Evolutionary conservation across 176 grass and related monocot genomes (phyloP), one percentile per base, ranked within the genome.

Genomic region (Eleusine coracana): DNA sequence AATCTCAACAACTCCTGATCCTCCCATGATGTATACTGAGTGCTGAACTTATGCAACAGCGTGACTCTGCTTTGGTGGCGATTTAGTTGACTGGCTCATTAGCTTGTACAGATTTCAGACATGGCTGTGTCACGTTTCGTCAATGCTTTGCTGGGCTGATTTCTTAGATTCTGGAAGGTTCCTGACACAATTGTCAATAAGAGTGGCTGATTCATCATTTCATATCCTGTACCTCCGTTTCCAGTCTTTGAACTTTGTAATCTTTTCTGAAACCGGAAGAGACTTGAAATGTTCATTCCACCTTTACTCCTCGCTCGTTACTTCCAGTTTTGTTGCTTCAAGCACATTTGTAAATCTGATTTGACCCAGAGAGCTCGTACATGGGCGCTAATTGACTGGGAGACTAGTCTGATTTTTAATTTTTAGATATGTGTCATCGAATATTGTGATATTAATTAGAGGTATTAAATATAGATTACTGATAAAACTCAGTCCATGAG

Each of bases 261-360:
- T 3, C 31, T 71, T 20, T 11, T 62, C n/a, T 27, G n/a, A 25
- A 62, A 27, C 42, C 38, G 45, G 9, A 61, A 4, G 5, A 71
- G 15, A 21, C 38, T 20, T 31, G 38, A 16, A 36, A n/a, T 37
- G 38, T 41, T 56, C 23, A 15, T n/a, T 62, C 21, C 58, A 11
- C 58, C 58, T 60, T 60, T 11, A 68, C 5, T 72, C 70, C 17
- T 67, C 18, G 50, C 37, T 23, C 60, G 52, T 12, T 5, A 17
- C 81, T 67, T 65, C n/a, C 5, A 44, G 23, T 76, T 44, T 44
- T 58, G 66, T 16, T 80, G 27, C 25, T 68, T 80, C 21, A 17
- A 34, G 40, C 18, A 64, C 58, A 13, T 74, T 41, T 37, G 27
- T 5, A 7, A 10, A 16, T 74, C 5, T 39, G 38, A 72, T 74